A percentile compares a stretch with the other conserved stretches of the same genome.
Conservation (phyloP, 345 rosid species). For the Lepidium sativum region DNA sequence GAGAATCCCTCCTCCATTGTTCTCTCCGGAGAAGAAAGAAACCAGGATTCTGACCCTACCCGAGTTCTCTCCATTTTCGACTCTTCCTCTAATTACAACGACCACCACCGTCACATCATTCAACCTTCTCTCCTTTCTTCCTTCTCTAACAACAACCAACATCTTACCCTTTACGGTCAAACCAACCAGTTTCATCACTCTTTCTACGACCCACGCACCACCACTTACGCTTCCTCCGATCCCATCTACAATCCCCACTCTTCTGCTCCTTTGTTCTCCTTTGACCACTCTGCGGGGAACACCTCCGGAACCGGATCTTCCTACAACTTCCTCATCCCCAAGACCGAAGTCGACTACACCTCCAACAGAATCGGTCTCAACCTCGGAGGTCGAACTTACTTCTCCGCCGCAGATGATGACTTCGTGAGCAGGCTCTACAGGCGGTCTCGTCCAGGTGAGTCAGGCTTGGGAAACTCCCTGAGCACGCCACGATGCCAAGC, state of each 20-base stretch:
- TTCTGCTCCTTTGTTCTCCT: slow-evolving; percentile 33
- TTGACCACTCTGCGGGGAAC: slow-evolving; percentile 20
- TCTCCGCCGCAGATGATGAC: slow-evolving; percentile 84
- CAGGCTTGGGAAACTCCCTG: slow-evolving; percentile 35
- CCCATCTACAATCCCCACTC: slow-evolving; percentile 29
- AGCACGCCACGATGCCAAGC: slow-evolving; percentile 77
- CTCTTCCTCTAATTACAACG: slow-evolving; percentile 9
- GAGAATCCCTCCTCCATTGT: slow-evolving; percentile 51
- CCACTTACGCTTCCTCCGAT: slow-evolving; percentile 24
- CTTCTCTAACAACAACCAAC: slow-evolving; percentile 14
- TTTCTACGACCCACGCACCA: slow-evolving; percentile 42
- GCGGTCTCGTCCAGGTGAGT: slow-evolving; percentile 56
- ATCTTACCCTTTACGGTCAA: slow-evolving; percentile 14
- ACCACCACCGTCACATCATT: slow-evolving; percentile 21
- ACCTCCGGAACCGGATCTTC: background rate
- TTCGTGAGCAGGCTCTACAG: slow-evolving; percentile 85
- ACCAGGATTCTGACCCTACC: slow-evolving; percentile 36
- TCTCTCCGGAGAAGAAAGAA: slow-evolving; percentile 28
- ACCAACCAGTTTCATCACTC: slow-evolving; percentile 33
- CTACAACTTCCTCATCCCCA: slow-evolving; percentile 46
- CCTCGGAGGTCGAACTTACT: slow-evolving; percentile 87
- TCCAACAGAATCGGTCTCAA: slow-evolving; percentile 70
- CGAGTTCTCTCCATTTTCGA: slow-evolving; percentile 41
- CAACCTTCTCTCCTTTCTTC: slow-evolving; percentile 22
- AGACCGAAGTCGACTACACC: slow-evolving; percentile 54